Evolutionary conservation across 164 flowering plant species (phyloP).

Genomic region (Vitis riparia): DNA sequence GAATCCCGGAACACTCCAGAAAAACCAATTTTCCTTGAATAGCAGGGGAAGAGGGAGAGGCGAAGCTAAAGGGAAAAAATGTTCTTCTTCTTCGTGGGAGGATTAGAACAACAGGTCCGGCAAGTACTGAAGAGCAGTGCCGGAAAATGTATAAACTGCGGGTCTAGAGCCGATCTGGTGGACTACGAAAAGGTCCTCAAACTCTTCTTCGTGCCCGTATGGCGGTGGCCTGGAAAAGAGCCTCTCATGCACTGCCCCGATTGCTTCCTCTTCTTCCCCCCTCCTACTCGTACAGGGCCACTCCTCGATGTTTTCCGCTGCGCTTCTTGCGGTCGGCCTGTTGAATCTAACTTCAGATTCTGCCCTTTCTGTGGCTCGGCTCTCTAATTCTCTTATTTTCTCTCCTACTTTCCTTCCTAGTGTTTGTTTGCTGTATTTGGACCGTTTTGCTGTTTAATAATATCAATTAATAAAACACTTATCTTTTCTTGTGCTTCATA

Average conservation of each 20-base stretch:
- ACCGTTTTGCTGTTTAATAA: too few species aligned
- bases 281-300: background rate
- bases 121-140: slow-evolving; percentile 64
- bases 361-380: slow-evolving; percentile 90
- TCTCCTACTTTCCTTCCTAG: background rate
- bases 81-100: slow-evolving; percentile 94
- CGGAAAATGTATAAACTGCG: slow-evolving; percentile 75
- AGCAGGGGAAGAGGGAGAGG: background rate
- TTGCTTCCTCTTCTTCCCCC: slow-evolving; percentile 62
- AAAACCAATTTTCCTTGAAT: too few species aligned
- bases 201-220: slow-evolving; percentile 80
- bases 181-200: slow-evolving; percentile 83
- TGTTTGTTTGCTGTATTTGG: too few species aligned
- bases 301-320: slow-evolving; percentile 39
- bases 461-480: too few species aligned
- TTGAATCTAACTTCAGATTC: slow-evolving; percentile 66
- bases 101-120: slow-evolving; percentile 70
- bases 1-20: too few species aligned
- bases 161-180: slow-evolving; percentile 74
- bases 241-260: slow-evolving; percentile 58
- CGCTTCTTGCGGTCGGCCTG: slow-evolving; percentile 52
- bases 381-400: slow-evolving; percentile 26
- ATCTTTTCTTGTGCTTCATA: too few species aligned
- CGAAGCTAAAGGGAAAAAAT: slow-evolving; percentile 19
- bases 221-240: slow-evolving; percentile 80